Evolutionary conservation across 2,329 filamentous ascomycete genomes (phyloP).

Genomic region (Fusarium tuaranense): DNA sequence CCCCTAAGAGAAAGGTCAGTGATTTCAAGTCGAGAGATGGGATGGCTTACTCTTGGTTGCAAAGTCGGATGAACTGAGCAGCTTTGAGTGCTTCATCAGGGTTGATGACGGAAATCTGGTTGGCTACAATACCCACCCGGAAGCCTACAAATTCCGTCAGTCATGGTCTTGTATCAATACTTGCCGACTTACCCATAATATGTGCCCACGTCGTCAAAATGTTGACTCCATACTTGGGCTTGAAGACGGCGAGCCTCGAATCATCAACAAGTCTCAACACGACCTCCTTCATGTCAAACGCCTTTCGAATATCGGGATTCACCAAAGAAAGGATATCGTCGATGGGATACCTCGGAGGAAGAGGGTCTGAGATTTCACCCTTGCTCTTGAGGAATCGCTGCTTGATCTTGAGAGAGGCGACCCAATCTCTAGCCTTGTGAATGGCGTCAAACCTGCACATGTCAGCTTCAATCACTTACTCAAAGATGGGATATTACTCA

Average conservation of each 20-base stretch:
- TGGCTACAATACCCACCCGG: not conserved
- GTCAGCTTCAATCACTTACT: not conserved
- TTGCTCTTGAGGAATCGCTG: not conserved
- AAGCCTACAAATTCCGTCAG: not conserved
- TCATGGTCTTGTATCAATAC: not conserved
- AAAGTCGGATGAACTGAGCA: not conserved
- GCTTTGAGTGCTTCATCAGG: not conserved
- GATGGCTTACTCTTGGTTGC: not conserved
- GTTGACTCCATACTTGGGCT: conserved; percentile 54
- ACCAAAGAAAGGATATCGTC: conserved; percentile 54
- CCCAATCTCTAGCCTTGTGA: not conserved
- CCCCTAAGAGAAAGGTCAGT: conserved; percentile 38
- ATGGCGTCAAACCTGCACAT: not conserved
- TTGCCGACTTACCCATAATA: conserved; percentile 36
- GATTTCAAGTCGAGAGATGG: not conserved
- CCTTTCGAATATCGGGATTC: conserved; percentile 50
- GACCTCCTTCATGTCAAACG: conserved; percentile 49
- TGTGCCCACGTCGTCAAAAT: conserved; percentile 54
- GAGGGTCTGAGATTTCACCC: conserved; percentile 13
- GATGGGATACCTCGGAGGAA: conserved; percentile 45
- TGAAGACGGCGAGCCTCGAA: conserved; percentile 53
- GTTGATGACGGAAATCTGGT: not conserved
- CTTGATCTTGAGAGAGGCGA: not conserved
- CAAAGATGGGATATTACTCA: not conserved
- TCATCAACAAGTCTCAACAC: conserved; percentile 56